Evolutionary conservation across 306 rosid species (phyloP), one percentile per base, ranked within the genome.

Genomic region (Macrotyloma uniflorum): DNA sequence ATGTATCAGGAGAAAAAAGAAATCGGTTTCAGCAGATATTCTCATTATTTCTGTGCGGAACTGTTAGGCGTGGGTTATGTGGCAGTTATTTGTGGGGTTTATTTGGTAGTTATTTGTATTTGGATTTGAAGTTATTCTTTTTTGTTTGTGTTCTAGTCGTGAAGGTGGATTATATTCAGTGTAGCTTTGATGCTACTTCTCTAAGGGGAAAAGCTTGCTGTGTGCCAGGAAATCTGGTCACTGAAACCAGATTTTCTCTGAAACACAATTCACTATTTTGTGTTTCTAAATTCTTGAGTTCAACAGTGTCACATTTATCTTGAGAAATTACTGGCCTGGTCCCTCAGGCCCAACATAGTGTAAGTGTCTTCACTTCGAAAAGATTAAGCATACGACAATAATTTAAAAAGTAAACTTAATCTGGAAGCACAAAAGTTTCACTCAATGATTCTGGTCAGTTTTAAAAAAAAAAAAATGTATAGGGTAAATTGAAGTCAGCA

Each of bases 361-460:
- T 47, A 30, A 67, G 18, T 46, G 38, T 15, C 19, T 50, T 65
- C 57, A 26, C 47, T 35, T 59, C 71, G 54, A 63, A n/a, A 51
- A 30, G 36, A 51, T 45, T 16, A 23, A 50, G 19, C 51, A 75
- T 10, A 45, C 26, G 51, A 46, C 54, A 47, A 76, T 32, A 22
- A 51, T 15, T 69, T 63, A 76, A 24, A 64, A n/a, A 78, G 84
- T 33, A 49, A 54, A 63, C 51, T 32, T 36, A 32, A 23, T 54
- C 72, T 20, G 43, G 20, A 59, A 32, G 49, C 63, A 74, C 51
- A 19, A 63, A 38, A 42, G 14, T 53, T 35, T 42, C 79, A 78
- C 53, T 46, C 20, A 53, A 53, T 18, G 36, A 43, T 14, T 47
- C 12, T 55, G 43, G 16, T 10, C 33, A 77, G 51, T 36, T 55